phyloP scores from a whole-genome alignment of 1,284 basidiomycete genomes.

The Rhodotorula sp. region DNA sequence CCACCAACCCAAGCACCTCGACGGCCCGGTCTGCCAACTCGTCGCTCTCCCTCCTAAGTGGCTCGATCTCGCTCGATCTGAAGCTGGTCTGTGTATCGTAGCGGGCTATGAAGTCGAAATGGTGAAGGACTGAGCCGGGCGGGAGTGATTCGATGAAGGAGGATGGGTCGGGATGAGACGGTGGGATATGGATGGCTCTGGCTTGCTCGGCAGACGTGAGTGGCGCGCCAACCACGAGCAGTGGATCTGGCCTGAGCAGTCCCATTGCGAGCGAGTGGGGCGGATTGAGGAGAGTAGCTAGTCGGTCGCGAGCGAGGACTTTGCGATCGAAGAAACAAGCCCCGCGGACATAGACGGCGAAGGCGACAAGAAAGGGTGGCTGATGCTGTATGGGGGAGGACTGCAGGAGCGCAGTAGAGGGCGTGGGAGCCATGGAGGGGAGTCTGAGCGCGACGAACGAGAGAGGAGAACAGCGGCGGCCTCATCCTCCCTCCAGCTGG shows the following conservation, averaged over 20 bases:
- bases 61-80: constrained; percentile 17
- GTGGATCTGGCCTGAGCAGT: constrained; percentile 2
- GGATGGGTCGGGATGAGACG: background rate
- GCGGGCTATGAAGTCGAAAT: constrained; percentile 27
- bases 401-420: no score
- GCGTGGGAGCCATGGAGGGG: no score
- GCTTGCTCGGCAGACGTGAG: background rate
- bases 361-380: no score
- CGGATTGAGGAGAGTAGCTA: background rate
- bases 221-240: constrained; percentile 9
- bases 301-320: background rate
- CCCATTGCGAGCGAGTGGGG: background rate
- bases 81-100: constrained; percentile 2
- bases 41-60: constrained; percentile 33
- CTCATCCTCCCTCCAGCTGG: no score
- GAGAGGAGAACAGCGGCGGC: no score
- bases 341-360: background rate
- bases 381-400: no score
- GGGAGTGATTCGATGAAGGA: constrained; percentile 7
- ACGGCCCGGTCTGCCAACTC: constrained; percentile 36
- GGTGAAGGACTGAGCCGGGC: constrained; percentile 2
- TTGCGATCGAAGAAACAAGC: background rate
- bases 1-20: constrained; percentile 28
- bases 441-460: no score
- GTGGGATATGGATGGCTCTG: background rate